Conservation (phyloP, 139 green algal genomes). For the Chlorella sp. region DNA sequence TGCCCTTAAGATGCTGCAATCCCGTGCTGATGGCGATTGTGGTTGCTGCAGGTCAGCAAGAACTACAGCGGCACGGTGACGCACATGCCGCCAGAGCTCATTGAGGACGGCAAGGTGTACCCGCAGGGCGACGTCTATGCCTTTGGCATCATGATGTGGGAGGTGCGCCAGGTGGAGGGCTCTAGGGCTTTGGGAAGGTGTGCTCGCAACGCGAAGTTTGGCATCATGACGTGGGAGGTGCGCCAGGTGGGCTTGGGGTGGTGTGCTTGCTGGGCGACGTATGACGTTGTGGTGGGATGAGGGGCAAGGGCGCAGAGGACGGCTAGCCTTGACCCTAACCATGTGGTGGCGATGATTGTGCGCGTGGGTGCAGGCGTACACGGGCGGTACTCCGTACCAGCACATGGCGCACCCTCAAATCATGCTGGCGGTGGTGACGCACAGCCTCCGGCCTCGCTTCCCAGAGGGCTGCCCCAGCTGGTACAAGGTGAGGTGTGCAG, state of each 20-base stretch:
- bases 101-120: slow-evolving; percentile 48
- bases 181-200: background rate
- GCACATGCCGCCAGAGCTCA: slow-evolving; percentile 65
- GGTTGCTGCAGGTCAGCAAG: slow-evolving; percentile 30
- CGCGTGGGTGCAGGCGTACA: slow-evolving; percentile 19
- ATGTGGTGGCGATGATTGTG: background rate
- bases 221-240: slow-evolving; percentile 61
- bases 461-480: slow-evolving; percentile 30
- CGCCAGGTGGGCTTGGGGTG: background rate
- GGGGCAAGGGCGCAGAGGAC: too few species aligned
- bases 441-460: slow-evolving; percentile 48
- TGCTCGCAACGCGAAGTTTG: background rate
- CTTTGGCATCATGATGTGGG: slow-evolving; percentile 62
- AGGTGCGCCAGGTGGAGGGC: slow-evolving; percentile 27
- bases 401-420: slow-evolving; percentile 52
- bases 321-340: too few species aligned
- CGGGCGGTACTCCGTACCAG: slow-evolving; percentile 29
- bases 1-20: too few species aligned
- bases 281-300: background rate
- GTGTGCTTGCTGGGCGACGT: background rate
- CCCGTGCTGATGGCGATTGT: background rate
- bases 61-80: slow-evolving; percentile 53
- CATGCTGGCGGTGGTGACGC: slow-evolving; percentile 45
- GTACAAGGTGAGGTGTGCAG: slow-evolving; percentile 31
- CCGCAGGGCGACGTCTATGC: slow-evolving; percentile 47